A percentile compares a stretch with the other conserved stretches of the same genome.
Evolutionary conservation across 768 basidiomycete genomes (phyloP).

Genomic region (Lactarius psammicola): DNA sequence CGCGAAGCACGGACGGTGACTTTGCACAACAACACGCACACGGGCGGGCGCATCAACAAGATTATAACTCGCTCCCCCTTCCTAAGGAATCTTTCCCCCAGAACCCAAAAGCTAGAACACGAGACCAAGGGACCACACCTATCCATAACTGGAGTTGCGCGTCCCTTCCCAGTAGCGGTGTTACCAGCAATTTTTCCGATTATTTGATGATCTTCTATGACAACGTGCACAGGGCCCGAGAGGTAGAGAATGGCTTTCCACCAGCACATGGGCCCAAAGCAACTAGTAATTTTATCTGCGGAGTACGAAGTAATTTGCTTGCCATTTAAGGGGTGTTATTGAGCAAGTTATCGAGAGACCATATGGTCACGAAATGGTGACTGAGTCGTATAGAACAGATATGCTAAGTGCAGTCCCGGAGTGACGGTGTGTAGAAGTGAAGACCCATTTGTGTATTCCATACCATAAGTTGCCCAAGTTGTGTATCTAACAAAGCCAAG

Average conservation of each 20-base stretch:
- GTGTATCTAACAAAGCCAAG: neutral
- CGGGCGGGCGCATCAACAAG: neutral
- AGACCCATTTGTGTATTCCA: neutral
- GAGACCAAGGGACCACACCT: neutral
- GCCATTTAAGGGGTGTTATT: neutral
- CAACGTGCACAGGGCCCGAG: neutral
- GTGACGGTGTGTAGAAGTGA: neutral
- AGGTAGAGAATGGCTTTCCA: neutral
- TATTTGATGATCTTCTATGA: neutral
- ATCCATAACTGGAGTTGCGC: neutral
- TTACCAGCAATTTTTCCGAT: neutral
- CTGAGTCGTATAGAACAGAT: neutral
- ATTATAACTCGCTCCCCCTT: neutral
- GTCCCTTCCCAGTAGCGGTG: neutral
- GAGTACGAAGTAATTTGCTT: neutral
- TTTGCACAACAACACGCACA: neutral
- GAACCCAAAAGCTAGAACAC: neutral
- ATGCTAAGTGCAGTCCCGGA: neutral
- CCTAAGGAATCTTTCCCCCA: neutral
- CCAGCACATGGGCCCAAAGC: neutral
- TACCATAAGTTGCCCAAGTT: neutral
- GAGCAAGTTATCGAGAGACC: neutral
- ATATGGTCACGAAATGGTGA: neutral
- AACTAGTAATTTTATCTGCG: neutral
- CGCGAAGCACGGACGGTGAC: conserved; percentile 1